Percentiles rank a stretch among this genome's conserved stretches.
phyloP scores from a whole-genome alignment of 2,329 filamentous ascomycete genomes.

The Fusarium sp. region DNA sequence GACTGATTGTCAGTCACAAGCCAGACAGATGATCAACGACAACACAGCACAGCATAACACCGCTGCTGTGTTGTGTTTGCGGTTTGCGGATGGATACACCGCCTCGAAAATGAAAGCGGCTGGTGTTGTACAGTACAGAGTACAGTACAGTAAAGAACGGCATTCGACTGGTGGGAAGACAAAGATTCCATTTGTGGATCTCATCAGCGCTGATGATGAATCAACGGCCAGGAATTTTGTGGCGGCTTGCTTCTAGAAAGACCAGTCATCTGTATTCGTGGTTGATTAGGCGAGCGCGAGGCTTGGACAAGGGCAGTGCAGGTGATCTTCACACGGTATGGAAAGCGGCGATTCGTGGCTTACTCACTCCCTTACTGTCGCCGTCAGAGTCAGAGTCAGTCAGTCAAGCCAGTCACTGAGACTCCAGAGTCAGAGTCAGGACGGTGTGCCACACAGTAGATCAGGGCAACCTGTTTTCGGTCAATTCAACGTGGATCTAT shows the following conservation, averaged over 20 bases:
- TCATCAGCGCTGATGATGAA: conserved; percentile 23
- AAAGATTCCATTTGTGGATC: conserved; percentile 27
- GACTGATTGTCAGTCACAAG: conserved; percentile 43
- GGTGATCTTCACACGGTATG: conserved; percentile 12
- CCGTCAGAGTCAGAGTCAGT: background rate
- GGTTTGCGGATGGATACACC: conserved; percentile 30
- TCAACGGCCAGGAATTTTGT: conserved; percentile 33
- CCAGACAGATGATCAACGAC: conserved; percentile 29
- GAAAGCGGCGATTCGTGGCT: conserved; percentile 13
- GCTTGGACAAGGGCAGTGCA: conserved; percentile 26
- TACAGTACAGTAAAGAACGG: conserved; percentile 4
- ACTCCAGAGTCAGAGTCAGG: conserved; percentile 18
- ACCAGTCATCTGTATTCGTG: background rate
- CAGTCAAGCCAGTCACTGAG: background rate
- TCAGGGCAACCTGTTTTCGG: conserved; percentile 25
- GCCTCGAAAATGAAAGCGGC: conserved; percentile 35
- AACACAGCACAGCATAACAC: background rate
- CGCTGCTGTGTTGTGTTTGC: background rate
- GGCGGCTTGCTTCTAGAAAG: conserved; percentile 41
- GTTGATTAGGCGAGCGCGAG: conserved; percentile 21
- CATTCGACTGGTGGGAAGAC: conserved; percentile 28
- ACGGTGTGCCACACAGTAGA: conserved; percentile 41
- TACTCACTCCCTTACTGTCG: background rate
- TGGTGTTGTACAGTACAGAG: conserved; percentile 26
- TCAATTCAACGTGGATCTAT: conserved; percentile 38